A percentile compares a stretch with the other conserved stretches of the same genome.
Evolutionary conservation across 2,329 filamentous ascomycete species (phyloP).

Genomic region (Penicillium carneum): DNA sequence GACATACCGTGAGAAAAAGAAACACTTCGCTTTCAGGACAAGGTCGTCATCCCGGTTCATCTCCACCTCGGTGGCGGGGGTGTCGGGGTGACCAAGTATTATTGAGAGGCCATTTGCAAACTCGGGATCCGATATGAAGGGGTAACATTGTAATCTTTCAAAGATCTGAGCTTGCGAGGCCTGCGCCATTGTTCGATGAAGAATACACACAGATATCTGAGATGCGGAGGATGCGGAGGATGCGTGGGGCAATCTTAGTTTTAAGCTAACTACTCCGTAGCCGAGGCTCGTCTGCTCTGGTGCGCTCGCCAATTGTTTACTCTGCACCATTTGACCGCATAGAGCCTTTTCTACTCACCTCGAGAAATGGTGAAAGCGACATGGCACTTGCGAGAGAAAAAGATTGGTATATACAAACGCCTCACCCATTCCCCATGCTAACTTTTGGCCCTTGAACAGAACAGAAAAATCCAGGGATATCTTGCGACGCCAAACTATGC

Average conservation of each 20-base stretch:
- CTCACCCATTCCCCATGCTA: neutral
- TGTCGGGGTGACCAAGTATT: constrained; percentile 54
- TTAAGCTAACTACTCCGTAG: neutral
- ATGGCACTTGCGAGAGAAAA: neutral
- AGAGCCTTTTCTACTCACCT: neutral
- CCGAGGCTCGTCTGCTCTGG: constrained; percentile 21
- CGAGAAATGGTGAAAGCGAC: neutral
- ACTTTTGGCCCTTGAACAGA: constrained; percentile 3
- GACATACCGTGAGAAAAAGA: constrained; percentile 56
- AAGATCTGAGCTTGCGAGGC: constrained; percentile 35
- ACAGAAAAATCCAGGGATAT: constrained; percentile 11
- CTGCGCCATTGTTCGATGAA: constrained; percentile 17
- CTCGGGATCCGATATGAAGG: constrained; percentile 53
- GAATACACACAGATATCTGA: constrained; percentile 8
- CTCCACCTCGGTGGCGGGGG: constrained; percentile 49
- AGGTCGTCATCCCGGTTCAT: constrained; percentile 51
- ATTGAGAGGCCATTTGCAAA: constrained; percentile 58
- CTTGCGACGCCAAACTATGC: constrained; percentile 26
- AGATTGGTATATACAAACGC: constrained; percentile 1
- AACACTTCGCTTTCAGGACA: constrained; percentile 57
- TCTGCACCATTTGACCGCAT: neutral
- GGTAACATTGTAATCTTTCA: constrained; percentile 47
- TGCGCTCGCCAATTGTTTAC: neutral
- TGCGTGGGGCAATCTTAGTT: constrained; percentile 20
- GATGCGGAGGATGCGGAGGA: constrained; percentile 12